Percentiles rank a stretch among this genome's conserved stretches.
These are phyloP conservation scores for Aspergillus leporis DNA, from an alignment of 495 filamentous ascomycete species.

Conservation along the genomic window DNA sequence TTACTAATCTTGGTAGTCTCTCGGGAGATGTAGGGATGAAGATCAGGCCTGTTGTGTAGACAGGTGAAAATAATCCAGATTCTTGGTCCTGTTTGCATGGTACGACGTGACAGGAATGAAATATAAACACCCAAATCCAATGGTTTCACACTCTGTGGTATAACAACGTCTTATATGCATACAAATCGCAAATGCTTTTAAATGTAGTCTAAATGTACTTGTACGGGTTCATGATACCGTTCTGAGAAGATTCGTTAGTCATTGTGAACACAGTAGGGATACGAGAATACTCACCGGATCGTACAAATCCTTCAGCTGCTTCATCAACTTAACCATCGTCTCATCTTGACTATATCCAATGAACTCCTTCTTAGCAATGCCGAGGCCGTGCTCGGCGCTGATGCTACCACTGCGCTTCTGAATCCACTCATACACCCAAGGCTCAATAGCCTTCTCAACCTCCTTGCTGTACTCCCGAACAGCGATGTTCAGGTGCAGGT, in stretches of 20 bases:
- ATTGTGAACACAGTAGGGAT: background rate
- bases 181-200: background rate
- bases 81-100: too few relatives aligned
- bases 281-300: conserved; percentile 73
- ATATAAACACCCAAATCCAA: background rate
- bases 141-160: background rate
- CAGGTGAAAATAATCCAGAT: too few relatives aligned
- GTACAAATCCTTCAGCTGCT: conserved; percentile 85
- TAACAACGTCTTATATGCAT: background rate
- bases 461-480: conserved; percentile 79
- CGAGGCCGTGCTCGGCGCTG: conserved; percentile 93
- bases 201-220: conserved; percentile 64
- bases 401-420: conserved; percentile 82
- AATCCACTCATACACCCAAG: conserved; percentile 98
- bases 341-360: conserved; percentile 89
- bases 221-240: conserved; percentile 93
- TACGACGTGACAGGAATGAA: background rate
- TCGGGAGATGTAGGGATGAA: too few relatives aligned
- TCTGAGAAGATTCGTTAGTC: conserved; percentile 50
- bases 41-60: too few relatives aligned
- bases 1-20: too few relatives aligned
- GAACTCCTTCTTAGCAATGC: conserved; percentile 90
- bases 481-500: conserved; percentile 88
- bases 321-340: conserved; percentile 87
- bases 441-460: conserved; percentile 88